These are phyloP conservation scores for Ophioceras dolichostomum DNA, from an alignment of 2,329 filamentous ascomycete species.

Conservation along the genomic window DNA sequence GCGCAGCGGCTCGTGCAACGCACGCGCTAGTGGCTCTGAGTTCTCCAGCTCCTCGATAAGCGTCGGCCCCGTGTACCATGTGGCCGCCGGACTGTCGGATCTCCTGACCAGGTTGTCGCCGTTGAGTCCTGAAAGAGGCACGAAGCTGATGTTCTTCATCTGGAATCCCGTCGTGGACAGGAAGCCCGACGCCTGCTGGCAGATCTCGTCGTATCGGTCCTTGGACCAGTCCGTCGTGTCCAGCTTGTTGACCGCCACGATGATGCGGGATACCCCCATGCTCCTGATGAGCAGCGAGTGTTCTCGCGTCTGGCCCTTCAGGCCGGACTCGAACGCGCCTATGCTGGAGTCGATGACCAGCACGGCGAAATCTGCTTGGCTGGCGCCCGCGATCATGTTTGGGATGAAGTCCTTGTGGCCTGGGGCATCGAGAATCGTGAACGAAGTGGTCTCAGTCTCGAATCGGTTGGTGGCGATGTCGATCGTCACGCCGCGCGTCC, in stretches of 20 bases:
- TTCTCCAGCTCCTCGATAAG: constrained; percentile 75
- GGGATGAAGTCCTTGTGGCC: constrained; percentile 94
- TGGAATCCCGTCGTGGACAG: constrained; percentile 73
- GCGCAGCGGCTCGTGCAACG: constrained; percentile 67
- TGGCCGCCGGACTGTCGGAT: constrained; percentile 40
- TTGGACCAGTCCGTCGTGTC: constrained; percentile 77
- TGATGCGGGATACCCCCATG: constrained; percentile 76
- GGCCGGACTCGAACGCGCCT: constrained; percentile 84
- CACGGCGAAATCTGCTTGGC: constrained; percentile 90
- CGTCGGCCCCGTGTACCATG: constrained; percentile 74
- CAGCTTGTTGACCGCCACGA: constrained; percentile 93
- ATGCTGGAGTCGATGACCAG: constrained; percentile 85
- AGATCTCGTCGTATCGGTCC: constrained; percentile 74
- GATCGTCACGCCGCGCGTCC: constrained; percentile 83
- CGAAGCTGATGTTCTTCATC: constrained; percentile 67
- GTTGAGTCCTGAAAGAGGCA: constrained; percentile 80
- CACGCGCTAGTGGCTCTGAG: constrained; percentile 60
- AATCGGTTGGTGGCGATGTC: constrained; percentile 95
- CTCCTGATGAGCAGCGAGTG: constrained; percentile 83
- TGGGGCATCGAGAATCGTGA: constrained; percentile 91
- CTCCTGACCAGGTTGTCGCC: constrained; percentile 71
- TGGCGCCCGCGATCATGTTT: constrained; percentile 97
- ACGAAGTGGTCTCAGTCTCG: constrained; percentile 73
- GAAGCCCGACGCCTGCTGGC: constrained; percentile 72
- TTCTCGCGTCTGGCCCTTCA: constrained; percentile 89